Evolutionary conservation across 1,284 basidiomycete species (phyloP), one percentile per base, ranked within the genome.

Genomic region (Trichosporon sp.): DNA sequence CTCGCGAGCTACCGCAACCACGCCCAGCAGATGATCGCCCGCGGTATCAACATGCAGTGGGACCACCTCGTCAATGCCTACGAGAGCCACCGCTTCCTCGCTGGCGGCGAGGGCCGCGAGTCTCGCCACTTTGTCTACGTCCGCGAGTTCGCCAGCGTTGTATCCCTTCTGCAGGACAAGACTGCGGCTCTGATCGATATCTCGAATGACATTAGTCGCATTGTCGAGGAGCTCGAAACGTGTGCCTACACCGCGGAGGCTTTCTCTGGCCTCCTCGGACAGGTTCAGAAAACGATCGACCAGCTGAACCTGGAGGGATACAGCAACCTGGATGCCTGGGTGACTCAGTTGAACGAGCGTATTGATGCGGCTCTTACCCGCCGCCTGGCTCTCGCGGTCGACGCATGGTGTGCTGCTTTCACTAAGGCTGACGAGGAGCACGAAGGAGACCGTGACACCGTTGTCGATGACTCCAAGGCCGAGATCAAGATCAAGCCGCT

Each of bases 301-400:
- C 89, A 91, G 65, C 87, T 99, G 74, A 98, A 98, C 79, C 84
- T 99, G 73, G 95, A 98, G 78, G 95, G 96, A 11, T 99, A 96
- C 78, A 93, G 95, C 6, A 99, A 99, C 77, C 87, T 99, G n/a
- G 95, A 98, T 70, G 88, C 93, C 65, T 99, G 95, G 95, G 93
- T 98, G 0, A 88, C 90, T 0, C 89, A 92, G 67, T 87, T 99
- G 11, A 95, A 98, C 79, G 87, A 88, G 74, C 88, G 90, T 71
- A 95, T 98, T 77, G 94, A 98, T 77, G 85, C 82, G 1, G 92
- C 93, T 56, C 85, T 99, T 0, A 84, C 91, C n/a, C 87, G 89
- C 70, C 88, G 97, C 12, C 83, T 99, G 31, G 86, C 86, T 3
- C 87, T 90, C 35, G 90, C 95, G 72, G 91, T 95, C 65, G 88